phyloP scores from a whole-genome alignment of 2,329 filamentous ascomycete species.

The Esteya vermicola region DNA sequence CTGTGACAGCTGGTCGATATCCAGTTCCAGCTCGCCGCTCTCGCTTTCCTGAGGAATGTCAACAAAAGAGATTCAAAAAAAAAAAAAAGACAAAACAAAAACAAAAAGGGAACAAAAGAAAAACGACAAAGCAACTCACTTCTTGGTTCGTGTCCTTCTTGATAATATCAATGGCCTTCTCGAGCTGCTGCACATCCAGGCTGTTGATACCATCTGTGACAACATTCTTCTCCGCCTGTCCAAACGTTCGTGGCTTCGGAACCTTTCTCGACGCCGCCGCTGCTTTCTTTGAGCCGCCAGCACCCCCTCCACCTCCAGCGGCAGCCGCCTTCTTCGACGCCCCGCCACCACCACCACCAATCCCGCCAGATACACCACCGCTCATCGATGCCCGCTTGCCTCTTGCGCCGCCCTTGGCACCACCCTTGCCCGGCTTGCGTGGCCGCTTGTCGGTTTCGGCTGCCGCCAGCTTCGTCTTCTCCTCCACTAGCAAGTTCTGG shows the following conservation, averaged over 20 bases:
- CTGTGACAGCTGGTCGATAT: conserved; percentile 41
- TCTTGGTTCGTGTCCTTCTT: conserved; percentile 68
- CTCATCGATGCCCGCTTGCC: conserved; percentile 23
- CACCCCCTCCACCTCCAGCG: not conserved
- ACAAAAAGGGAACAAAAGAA: not conserved
- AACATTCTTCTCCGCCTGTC: conserved; percentile 75
- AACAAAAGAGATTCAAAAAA: no score
- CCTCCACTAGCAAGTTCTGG: conserved; percentile 58
- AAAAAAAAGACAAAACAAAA: no score
- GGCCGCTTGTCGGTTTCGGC: conserved; percentile 43
- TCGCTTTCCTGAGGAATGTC: conserved; percentile 48
- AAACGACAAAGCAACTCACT: conserved; percentile 34
- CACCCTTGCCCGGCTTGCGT: conserved; percentile 35
- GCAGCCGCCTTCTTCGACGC: conserved; percentile 19
- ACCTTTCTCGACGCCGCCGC: conserved; percentile 26
- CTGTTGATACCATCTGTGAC: conserved; percentile 77
- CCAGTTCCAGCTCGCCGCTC: conserved; percentile 43
- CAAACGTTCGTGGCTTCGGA: conserved; percentile 44
- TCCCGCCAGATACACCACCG: conserved; percentile 7
- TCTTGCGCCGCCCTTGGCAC: no score
- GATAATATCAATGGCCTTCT: conserved; percentile 76
- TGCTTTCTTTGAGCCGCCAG: conserved; percentile 19
- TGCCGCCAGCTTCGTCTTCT: conserved; percentile 47
- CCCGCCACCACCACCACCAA: conserved; percentile 4
- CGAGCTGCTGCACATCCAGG: conserved; percentile 64